A percentile compares a stretch with the other conserved stretches of the same genome.
Evolutionary conservation across 164 flowering plant genomes (phyloP).

Genomic region (Piper longum): DNA sequence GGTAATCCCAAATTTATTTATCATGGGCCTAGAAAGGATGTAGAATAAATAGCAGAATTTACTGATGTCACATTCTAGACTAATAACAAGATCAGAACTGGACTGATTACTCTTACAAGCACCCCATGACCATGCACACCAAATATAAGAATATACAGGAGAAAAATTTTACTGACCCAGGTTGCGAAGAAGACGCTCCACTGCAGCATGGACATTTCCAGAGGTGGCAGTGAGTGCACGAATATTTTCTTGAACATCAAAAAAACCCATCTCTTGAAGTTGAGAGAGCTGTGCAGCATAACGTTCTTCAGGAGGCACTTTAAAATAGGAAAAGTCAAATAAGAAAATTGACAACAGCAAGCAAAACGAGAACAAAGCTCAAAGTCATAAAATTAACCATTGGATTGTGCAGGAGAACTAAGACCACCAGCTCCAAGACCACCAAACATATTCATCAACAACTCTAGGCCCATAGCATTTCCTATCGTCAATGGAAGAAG

Average conservation of each 20-base stretch:
- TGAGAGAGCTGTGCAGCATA: conserved; percentile 85
- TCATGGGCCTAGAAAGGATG: too few relatives aligned
- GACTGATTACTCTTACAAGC: conserved; percentile 19
- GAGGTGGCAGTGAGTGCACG: conserved; percentile 71
- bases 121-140: conserved; percentile 8
- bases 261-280: conserved; percentile 98
- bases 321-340: neutral
- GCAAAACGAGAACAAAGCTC: neutral
- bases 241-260: conserved; percentile 85
- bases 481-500: conserved; percentile 8
- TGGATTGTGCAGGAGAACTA: conserved; percentile 18
- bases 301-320: conserved; percentile 87
- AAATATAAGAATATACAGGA: conserved; percentile 3
- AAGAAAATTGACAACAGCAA: neutral
- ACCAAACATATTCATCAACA: conserved; percentile 55
- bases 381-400: conserved; percentile 17
- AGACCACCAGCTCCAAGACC: conserved; percentile 44
- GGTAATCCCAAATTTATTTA: too few relatives aligned
- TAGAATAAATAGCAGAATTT: too few relatives aligned
- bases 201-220: conserved; percentile 96
- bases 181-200: conserved; percentile 84
- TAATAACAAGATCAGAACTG: neutral
- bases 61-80: too few relatives aligned
- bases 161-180: conserved; percentile 31
- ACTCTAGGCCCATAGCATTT: conserved; percentile 29